phyloP scores from a whole-genome alignment of 2,329 filamentous ascomycete genomes.

The Aspergillus novofumigatus region DNA sequence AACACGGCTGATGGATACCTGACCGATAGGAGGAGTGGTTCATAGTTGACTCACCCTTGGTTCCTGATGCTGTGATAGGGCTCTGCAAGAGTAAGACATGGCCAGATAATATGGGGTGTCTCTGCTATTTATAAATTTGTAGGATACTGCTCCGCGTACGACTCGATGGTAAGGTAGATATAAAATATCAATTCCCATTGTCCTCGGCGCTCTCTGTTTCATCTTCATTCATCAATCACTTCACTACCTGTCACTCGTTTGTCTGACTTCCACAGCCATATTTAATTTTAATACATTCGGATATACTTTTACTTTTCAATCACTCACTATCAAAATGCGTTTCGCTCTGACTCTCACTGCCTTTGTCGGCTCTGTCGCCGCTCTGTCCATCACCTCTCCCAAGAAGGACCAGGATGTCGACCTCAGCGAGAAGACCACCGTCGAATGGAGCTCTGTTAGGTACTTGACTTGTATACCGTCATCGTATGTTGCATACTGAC shows the following conservation, averaged over 20 bases:
- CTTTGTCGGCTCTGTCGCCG: conserved; percentile 7
- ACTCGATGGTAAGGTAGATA: neutral
- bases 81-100: neutral
- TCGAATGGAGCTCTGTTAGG: conserved; percentile 39
- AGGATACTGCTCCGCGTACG: neutral
- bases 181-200: neutral
- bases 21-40: neutral
- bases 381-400: conserved; percentile 34
- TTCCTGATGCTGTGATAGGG: neutral
- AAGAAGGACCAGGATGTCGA: conserved; percentile 30
- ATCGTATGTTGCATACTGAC: neutral
- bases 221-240: neutral
- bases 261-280: neutral
- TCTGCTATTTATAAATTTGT: neutral
- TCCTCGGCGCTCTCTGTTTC: neutral
- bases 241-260: neutral
- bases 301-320: neutral
- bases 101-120: neutral
- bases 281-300: neutral
- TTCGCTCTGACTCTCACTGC: neutral
- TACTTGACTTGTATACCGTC: conserved; percentile 11
- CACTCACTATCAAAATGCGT: conserved; percentile 5
- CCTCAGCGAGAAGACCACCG: conserved; percentile 32
- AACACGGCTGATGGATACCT: neutral
- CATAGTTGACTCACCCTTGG: neutral